Evolutionary conservation across 371 early-diverging fungal genomes (phyloP), one percentile per base, ranked within the genome.

Genomic region (Rhizopus arrhizus): DNA sequence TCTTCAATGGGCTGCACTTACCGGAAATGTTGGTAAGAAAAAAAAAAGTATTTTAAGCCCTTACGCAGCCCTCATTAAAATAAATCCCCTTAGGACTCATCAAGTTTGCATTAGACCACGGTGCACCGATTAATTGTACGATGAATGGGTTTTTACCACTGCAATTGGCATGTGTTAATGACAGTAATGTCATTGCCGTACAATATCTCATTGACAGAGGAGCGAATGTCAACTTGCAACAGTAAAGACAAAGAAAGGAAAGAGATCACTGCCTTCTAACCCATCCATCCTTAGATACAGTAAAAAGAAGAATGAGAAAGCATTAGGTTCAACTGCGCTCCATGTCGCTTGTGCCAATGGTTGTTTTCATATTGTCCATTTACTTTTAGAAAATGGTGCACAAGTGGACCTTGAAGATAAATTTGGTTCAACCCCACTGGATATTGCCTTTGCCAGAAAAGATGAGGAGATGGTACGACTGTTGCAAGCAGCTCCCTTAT

Each of bases 281-380:
- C n/a, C n/a, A n/a, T 31, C 13, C 40, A 45, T 13, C 10, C 5
- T 5, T 28, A 12, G 5, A 7, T 38, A 38, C 12, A 38, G 38
- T 38, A 47, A 48, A 41, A 82, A 74, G n/a, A n/a, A n/a, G n/a
- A n/a, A n/a, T n/a, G n/a, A n/a, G n/a, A n/a, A n/a, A n/a, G n/a
- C n/a, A n/a, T n/a, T n/a, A 54, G 89, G 89, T 8, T 87, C 87
- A 15, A 89, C 91, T 3, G 86, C 91, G 11, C 62, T 91, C 22
- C 91, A 91, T 63, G 87, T 87, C 73, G 91, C 91, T 4, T 86
- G 87, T 53, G 91, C 91, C 10, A 88, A 88, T 59, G 85, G 86
- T 12, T 85, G 84, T 61, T 59, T 73, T 3, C 73, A 75, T 36
- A 81, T 85, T 32, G 84, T 85, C 0, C 86, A 86, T 50, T 67